phyloP scores from a whole-genome alignment of 2,329 filamentous ascomycete species.

The Botrytis galanthina region DNA sequence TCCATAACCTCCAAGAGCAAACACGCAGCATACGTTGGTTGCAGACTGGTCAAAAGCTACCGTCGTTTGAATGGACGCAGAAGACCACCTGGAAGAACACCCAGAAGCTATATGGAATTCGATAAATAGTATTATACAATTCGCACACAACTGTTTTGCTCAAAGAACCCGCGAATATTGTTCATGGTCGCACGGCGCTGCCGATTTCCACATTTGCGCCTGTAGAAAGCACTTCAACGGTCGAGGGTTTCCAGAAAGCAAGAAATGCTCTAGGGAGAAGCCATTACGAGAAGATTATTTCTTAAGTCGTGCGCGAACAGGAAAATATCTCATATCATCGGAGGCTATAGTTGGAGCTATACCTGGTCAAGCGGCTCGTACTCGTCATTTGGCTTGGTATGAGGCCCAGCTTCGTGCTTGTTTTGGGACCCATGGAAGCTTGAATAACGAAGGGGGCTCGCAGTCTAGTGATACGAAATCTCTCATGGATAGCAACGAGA shows the following conservation, averaged over 20 bases:
- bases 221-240: not conserved
- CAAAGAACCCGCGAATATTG: slow-evolving; percentile 3
- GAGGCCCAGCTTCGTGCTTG: not conserved
- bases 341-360: not conserved
- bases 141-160: not conserved
- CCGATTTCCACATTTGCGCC: slow-evolving; percentile 9
- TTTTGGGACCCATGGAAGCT: not conserved
- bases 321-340: not conserved
- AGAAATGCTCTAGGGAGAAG: not conserved
- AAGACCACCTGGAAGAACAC: not conserved
- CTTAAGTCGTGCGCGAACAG: not conserved
- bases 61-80: not conserved
- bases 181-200: not conserved
- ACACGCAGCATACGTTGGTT: not conserved
- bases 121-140: not conserved
- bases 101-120: not conserved
- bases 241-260: not conserved
- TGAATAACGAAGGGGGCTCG: not conserved
- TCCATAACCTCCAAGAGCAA: not conserved
- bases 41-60: not conserved
- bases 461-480: not conserved
- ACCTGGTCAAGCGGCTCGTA: not conserved
- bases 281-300: not conserved
- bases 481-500: not conserved
- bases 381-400: not conserved